Conservation (phyloP, 306 rosid species). For the Malus sieversii region DNA sequence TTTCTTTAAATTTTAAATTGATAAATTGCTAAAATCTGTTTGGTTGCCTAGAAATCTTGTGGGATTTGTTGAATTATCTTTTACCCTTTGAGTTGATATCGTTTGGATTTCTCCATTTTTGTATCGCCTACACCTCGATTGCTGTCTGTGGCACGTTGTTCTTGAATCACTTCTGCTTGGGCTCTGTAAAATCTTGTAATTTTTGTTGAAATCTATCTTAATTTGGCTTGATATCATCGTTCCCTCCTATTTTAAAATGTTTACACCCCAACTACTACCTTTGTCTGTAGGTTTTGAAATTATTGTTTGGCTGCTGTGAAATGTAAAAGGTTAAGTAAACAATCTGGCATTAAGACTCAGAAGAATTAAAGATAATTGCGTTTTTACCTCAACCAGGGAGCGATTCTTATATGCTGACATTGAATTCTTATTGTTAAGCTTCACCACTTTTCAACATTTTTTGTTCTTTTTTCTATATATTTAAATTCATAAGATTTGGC, state of each 20-base stretch:
- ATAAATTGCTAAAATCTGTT: background rate
- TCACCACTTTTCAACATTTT: background rate
- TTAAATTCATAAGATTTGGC: background rate
- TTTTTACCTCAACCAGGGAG: background rate
- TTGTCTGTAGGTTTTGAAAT: background rate
- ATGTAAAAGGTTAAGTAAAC: background rate
- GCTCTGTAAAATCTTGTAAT: background rate
- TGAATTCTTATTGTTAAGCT: background rate
- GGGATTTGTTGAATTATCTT: background rate
- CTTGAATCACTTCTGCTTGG: background rate
- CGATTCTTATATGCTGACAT: background rate
- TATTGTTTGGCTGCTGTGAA: background rate
- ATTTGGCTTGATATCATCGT: background rate
- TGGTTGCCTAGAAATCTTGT: background rate
- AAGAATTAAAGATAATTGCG: background rate
- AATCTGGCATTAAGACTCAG: background rate
- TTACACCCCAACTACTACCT: background rate
- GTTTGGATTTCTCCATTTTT: background rate
- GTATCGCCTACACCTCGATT: background rate
- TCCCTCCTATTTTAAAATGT: background rate
- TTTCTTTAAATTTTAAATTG: background rate
- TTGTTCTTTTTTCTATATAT: background rate
- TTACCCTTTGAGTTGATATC: background rate
- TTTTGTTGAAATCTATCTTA: background rate
- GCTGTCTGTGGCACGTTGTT: background rate